Percentiles rank a stretch among this genome's conserved stretches.
phyloP scores from a whole-genome alignment of 129 eudicot species.

The Artemisia tridentata region DNA sequence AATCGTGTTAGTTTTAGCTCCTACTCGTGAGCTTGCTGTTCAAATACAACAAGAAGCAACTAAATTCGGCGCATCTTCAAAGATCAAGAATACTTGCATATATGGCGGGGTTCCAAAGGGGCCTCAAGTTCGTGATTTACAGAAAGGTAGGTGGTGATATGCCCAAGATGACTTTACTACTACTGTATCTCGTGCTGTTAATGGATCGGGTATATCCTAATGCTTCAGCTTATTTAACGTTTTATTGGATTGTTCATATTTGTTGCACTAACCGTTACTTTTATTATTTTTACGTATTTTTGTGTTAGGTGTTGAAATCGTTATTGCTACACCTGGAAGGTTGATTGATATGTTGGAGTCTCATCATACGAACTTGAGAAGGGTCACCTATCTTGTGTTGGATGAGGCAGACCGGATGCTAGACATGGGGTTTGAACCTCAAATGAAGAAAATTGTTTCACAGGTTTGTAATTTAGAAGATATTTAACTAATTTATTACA shows the following conservation, averaged over 20 bases:
- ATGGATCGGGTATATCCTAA: constrained; percentile 81
- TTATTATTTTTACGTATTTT: neutral
- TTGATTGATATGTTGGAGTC: constrained; percentile 92
- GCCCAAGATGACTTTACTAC: constrained; percentile 99
- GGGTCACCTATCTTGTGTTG: constrained; percentile 92
- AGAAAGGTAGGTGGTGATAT: constrained; percentile 99
- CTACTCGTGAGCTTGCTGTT: constrained; percentile 98
- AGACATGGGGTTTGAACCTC: constrained; percentile 99
- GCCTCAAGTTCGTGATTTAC: constrained; percentile 99
- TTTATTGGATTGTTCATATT: constrained; percentile 11
- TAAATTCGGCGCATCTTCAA: constrained; percentile 96
- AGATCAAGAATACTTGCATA: constrained; percentile 95
- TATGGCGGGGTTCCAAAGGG: constrained; percentile 99
- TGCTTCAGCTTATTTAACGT: constrained; percentile 44
- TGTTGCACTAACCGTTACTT: neutral
- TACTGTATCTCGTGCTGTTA: constrained; percentile 74
- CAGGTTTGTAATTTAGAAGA: constrained; percentile 55
- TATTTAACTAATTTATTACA: neutral
- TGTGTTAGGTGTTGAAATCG: constrained; percentile 77
- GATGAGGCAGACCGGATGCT: constrained; percentile 97
- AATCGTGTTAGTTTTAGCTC: constrained; percentile 93
- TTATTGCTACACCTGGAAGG: constrained; percentile 97
- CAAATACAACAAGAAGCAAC: constrained; percentile 98
- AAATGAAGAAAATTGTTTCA: constrained; percentile 80
- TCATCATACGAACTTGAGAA: constrained; percentile 79